These are phyloP conservation scores for Curvularia lunata DNA, from an alignment of 2,329 filamentous ascomycete species.

Conservation along the genomic window DNA sequence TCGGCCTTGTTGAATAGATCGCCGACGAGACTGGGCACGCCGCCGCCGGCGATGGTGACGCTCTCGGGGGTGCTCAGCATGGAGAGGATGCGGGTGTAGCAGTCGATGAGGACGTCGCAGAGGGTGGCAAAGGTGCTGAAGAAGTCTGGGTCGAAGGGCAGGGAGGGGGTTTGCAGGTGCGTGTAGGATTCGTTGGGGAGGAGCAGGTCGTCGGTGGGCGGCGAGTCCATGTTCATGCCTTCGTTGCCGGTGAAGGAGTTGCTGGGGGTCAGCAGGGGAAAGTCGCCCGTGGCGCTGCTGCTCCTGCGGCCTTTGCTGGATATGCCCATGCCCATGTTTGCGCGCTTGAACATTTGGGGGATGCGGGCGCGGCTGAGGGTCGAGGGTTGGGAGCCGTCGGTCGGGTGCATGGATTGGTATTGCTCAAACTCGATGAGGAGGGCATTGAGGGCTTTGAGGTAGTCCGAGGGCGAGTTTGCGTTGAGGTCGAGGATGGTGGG, in stretches of 20 bases:
- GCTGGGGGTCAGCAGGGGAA: slow-evolving; percentile 28
- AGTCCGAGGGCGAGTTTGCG: slow-evolving; percentile 78
- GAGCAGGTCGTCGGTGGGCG: slow-evolving; percentile 38
- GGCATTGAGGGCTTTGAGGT: slow-evolving; percentile 83
- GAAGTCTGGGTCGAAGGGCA: slow-evolving; percentile 97
- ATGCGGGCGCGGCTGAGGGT: slow-evolving; percentile 79
- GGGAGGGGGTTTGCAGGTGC: slow-evolving; percentile 83
- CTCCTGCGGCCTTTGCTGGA: slow-evolving; percentile 57
- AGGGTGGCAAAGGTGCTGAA: slow-evolving; percentile 95
- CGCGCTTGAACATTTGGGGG: slow-evolving; percentile 59
- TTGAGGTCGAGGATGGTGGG: slow-evolving; percentile 89
- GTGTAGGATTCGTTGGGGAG: slow-evolving; percentile 81
- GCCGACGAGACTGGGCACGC: slow-evolving; percentile 59
- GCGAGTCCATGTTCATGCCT: slow-evolving; percentile 35
- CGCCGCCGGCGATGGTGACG: slow-evolving; percentile 32
- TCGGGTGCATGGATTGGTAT: slow-evolving; percentile 85
- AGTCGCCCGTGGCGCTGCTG: slow-evolving; percentile 63
- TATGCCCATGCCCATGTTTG: slow-evolving; percentile 45
- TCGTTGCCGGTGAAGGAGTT: slow-evolving; percentile 37
- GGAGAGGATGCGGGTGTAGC: slow-evolving; percentile 78
- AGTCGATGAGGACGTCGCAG: slow-evolving; percentile 93
- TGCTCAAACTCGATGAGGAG: slow-evolving; percentile 91
- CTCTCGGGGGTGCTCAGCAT: slow-evolving; percentile 74
- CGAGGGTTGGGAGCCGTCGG: slow-evolving; percentile 71
- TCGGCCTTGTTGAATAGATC: slow-evolving; percentile 93